phyloP scores from a whole-genome alignment of 2,329 filamentous ascomycete species.

The Xylaria sp. region DNA sequence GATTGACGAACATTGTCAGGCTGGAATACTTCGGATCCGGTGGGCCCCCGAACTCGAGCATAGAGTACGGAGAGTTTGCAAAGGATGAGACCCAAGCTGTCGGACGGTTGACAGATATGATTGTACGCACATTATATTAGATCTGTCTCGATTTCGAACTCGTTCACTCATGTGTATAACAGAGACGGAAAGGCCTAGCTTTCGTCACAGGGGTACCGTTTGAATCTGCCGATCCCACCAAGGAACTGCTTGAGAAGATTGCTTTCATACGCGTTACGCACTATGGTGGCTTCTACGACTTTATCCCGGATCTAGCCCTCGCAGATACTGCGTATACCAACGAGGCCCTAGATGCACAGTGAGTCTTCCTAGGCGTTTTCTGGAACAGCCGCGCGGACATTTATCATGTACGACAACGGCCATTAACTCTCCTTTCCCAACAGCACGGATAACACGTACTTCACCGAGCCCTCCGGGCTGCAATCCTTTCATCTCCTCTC shows the following conservation, averaged over 20 bases:
- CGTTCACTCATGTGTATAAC: conserved; percentile 34
- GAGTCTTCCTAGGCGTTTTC: neutral
- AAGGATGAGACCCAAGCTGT: conserved; percentile 63
- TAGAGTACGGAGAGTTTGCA: conserved; percentile 72
- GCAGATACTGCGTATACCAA: conserved; percentile 95
- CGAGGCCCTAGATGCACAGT: conserved; percentile 80
- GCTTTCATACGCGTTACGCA: conserved; percentile 90
- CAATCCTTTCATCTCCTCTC: conserved; percentile 94
- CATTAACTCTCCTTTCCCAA: neutral
- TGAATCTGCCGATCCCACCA: conserved; percentile 74
- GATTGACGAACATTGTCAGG: conserved; percentile 30
- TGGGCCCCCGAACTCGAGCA: conserved; percentile 50
- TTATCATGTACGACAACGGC: neutral
- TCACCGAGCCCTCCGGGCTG: conserved; percentile 88
- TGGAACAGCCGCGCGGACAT: too few relatives aligned
- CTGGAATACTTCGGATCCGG: conserved; percentile 47
- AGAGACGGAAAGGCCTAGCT: conserved; percentile 79
- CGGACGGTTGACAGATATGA: conserved; percentile 69
- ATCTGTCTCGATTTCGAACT: neutral
- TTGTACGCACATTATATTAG: conserved; percentile 56
- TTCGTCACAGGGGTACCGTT: conserved; percentile 77
- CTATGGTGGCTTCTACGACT: conserved; percentile 85
- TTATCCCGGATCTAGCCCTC: conserved; percentile 86
- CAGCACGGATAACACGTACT: conserved; percentile 91
- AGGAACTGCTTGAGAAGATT: conserved; percentile 81